phyloP scores from a whole-genome alignment of 371 early-diverging fungal genomes.

The Polyrhizophydium stewartii region DNA sequence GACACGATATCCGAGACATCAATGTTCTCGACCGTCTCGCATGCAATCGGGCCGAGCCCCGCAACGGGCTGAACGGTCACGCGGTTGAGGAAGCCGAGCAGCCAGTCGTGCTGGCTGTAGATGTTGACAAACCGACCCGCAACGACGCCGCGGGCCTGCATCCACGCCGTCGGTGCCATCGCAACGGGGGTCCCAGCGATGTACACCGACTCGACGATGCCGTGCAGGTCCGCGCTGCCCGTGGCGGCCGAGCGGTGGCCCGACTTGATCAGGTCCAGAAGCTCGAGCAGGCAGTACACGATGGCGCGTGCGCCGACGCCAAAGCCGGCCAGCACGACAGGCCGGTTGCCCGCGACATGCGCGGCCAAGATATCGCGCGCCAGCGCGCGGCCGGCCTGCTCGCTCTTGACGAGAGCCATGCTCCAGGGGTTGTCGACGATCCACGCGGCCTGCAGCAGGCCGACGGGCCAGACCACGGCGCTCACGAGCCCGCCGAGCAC shows the following conservation, averaged over 20 bases:
- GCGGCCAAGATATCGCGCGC: conserved; percentile 64
- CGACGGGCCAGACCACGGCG: conserved; percentile 79
- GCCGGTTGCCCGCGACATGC: conserved; percentile 79
- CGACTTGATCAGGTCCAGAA: conserved; percentile 48
- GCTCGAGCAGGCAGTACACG: conserved; percentile 79
- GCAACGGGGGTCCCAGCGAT: conserved; percentile 71
- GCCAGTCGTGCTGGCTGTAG: conserved; percentile 16
- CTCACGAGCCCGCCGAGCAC: conserved; percentile 71
- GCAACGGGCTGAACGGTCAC: not conserved
- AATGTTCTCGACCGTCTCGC: not conserved
- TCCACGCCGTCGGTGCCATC: not conserved
- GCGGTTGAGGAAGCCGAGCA: conserved; percentile 11
- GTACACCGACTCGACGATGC: conserved; percentile 78
- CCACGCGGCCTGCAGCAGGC: conserved; percentile 49
- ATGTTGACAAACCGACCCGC: conserved; percentile 22
- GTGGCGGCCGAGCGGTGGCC: conserved; percentile 12
- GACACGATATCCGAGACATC: conserved; percentile 2
- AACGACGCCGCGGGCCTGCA: conserved; percentile 5
- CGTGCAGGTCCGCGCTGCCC: conserved; percentile 33
- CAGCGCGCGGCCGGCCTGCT: conserved; percentile 61
- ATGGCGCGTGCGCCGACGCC: conserved; percentile 85
- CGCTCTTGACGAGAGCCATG: conserved; percentile 72
- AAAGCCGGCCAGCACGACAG: conserved; percentile 83
- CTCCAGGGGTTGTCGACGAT: conserved; percentile 92
- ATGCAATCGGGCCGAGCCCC: not conserved